A percentile compares a stretch with the other conserved stretches of the same genome.
Conservation (phyloP, 140 eudicot genomes). For the Anethum foeniculum region DNA sequence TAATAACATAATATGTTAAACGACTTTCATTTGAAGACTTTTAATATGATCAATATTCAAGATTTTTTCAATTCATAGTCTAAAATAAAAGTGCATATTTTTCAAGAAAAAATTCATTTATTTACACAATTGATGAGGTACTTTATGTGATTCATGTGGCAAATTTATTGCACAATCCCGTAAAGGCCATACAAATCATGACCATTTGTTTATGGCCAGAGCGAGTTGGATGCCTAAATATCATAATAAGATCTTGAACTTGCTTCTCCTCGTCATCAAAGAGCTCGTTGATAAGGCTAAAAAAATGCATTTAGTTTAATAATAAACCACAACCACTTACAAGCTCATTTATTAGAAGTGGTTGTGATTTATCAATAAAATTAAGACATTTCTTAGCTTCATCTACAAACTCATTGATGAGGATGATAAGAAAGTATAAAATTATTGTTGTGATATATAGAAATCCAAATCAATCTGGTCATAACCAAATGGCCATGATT, state of each 20-base stretch:
- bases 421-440: no score
- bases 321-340: not conserved
- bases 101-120: no score
- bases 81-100: no score
- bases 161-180: not conserved
- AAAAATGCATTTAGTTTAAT: no score
- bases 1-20: no score
- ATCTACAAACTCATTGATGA: not conserved
- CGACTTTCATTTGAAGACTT: not conserved
- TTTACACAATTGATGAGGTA: no score
- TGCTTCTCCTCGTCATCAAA: no score
- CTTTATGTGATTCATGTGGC: not conserved
- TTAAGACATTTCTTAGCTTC: not conserved
- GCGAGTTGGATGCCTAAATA: not conserved
- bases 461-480: not conserved
- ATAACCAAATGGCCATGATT: not conserved
- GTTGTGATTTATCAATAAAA: no score
- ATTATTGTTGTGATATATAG: not conserved
- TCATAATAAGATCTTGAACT: no score
- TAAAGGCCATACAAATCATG: not conserved
- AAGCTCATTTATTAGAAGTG: not conserved
- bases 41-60: no score
- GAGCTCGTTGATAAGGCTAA: not conserved
- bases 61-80: no score
- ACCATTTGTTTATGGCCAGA: no score